Base-by-base conservation (phyloP, 768 basidiomycete species). In the Austroboletus festivus region DNA sequence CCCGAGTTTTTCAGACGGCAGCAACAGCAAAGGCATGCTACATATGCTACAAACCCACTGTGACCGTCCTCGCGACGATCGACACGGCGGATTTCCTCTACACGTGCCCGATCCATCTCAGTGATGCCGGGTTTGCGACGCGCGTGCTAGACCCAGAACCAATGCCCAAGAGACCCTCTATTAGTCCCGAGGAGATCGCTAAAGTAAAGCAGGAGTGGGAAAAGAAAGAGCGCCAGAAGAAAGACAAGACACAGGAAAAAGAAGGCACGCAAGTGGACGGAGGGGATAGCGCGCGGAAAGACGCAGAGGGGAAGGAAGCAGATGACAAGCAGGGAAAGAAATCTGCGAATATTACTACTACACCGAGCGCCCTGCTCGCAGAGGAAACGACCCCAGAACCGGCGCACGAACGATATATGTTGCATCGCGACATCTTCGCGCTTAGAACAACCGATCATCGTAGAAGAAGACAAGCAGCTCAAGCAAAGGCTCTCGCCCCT, bases 51-150 rank as follows among this genome's bases (percentile, higher is more conserved):
- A 83, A 85, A 59, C 87, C 88, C 8, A 91, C 92, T 0, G 81
- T 79, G 18, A 88, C 80, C 12, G 93, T 94, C 24, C 81, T 96
- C 19, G 88, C 92, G 19, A 95, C 92, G 3, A 70, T 85, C 53
- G 82, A 89, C 61, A 83, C 86, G 9, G 72, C 79, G 11, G 94
- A 96, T 68, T 96, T 93, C 63, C 47, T 97, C 26, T 96, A 95
- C 65, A 78, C 82, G 0, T 97, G 94, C 61, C 76, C 81, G 1
- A 67, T 69, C n/a, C 94, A 97, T 70, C 79, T 96, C 47, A 71
- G 73, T 6, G 93, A 97, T 64, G 69, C 72, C 22, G 89, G 82
- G 19, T 95, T 96, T 68, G 83, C 86, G 8, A 77, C 71, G 10
- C 69, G 71, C 38, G 68, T 81, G 42, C 69, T 65, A 41, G 57